Evolutionary conservation across 176 grass and related monocot species (phyloP).

Genomic region (Coix lacrymajobi): DNA sequence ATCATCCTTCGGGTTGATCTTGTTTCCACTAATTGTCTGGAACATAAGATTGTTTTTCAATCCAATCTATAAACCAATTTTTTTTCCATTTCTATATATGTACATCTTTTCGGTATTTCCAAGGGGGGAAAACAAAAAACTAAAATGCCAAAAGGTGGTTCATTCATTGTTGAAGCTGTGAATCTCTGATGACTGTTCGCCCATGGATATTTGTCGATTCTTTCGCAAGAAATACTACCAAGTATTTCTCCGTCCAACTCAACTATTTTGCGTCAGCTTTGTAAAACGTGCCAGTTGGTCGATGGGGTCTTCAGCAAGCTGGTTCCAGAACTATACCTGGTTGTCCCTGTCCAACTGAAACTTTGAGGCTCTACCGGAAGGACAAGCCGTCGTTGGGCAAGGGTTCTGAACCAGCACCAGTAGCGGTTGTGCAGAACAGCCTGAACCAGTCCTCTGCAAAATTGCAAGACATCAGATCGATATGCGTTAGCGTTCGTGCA

Average conservation of each 20-base stretch:
- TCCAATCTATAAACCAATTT: not conserved
- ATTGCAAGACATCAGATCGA: slow-evolving; percentile 8
- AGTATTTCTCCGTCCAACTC: slow-evolving; percentile 5
- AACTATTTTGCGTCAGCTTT: not conserved
- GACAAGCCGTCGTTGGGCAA: slow-evolving; percentile 23
- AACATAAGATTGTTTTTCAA: not conserved
- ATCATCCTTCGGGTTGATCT: too few species aligned
- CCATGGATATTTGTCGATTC: not conserved
- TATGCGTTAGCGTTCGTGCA: not conserved
- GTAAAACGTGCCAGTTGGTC: slow-evolving; percentile 5
- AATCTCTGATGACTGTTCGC: not conserved
- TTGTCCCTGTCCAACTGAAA: slow-evolving; percentile 24
- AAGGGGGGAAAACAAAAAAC: not conserved
- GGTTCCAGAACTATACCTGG: slow-evolving; percentile 15
- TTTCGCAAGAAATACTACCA: slow-evolving; percentile 18
- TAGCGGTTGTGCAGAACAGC: slow-evolving; percentile 42
- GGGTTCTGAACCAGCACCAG: slow-evolving; percentile 81
- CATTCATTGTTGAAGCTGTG: not conserved
- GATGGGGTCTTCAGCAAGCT: not conserved
- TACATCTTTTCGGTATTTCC: not conserved
- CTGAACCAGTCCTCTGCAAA: slow-evolving; percentile 50
- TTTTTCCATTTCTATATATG: not conserved
- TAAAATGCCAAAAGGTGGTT: not conserved
- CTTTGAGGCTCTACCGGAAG: slow-evolving; percentile 1
- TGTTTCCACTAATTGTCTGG: not conserved